A percentile compares a stretch with the other conserved stretches of the same genome.
Evolutionary conservation across 306 rosid genomes (phyloP).

Genomic region (Citrullus colocynthis): DNA sequence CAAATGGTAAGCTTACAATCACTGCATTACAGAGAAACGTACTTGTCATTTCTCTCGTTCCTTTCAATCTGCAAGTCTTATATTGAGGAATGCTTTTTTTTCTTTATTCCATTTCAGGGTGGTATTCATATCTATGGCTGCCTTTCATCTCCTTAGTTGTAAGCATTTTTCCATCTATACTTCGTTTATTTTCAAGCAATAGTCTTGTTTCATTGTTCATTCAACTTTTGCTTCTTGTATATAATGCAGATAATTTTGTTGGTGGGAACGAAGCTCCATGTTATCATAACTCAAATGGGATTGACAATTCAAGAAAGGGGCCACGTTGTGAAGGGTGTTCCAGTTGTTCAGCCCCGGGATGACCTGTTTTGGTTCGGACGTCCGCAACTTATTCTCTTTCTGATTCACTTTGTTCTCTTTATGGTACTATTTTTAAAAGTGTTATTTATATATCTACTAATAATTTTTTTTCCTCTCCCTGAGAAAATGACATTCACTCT

Average conservation of each 20-base stretch:
- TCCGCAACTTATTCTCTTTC: constrained; percentile 46
- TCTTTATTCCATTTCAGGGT: constrained; percentile 32
- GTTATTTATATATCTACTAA: neutral
- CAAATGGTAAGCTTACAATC: constrained; percentile 41
- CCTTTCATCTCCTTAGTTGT: constrained; percentile 69
- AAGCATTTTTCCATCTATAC: constrained; percentile 20
- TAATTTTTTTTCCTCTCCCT: neutral
- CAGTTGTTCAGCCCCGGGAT: constrained; percentile 60
- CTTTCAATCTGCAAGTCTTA: neutral
- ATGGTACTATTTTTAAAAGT: constrained; percentile 28
- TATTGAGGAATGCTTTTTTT: neutral
- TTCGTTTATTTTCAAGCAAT: neutral
- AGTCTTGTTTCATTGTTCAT: neutral
- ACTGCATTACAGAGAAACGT: neutral
- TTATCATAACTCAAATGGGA: constrained; percentile 66
- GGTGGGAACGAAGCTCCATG: constrained; percentile 70
- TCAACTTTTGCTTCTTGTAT: neutral
- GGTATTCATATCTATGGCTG: constrained; percentile 61
- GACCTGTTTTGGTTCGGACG: constrained; percentile 68
- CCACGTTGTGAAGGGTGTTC: constrained; percentile 60
- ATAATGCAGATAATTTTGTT: constrained; percentile 40
- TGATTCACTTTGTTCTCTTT: constrained; percentile 63
- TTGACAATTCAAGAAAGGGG: constrained; percentile 53
- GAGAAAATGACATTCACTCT: neutral
- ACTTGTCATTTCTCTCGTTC: neutral